Conservation (phyloP, 73 alveolate species). For the Blepharisma stoltei region DNA sequence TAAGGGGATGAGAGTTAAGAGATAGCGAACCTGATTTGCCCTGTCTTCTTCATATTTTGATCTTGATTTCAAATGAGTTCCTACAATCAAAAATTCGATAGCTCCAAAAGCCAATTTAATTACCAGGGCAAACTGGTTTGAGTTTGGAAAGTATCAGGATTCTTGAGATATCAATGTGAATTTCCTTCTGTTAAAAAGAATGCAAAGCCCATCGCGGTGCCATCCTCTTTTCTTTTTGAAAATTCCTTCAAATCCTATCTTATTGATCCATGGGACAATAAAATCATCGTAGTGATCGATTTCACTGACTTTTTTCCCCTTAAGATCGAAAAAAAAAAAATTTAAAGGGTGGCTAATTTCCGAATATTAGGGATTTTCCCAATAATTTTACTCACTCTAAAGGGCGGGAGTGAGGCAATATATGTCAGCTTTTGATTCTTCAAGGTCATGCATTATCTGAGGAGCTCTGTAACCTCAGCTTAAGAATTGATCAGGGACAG, state of each 20-base stretch:
- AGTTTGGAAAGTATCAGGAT: slow-evolving; percentile 2
- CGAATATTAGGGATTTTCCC: too few species aligned
- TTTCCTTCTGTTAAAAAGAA: background rate
- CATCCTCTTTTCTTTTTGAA: slow-evolving; percentile 25
- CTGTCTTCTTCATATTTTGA: background rate
- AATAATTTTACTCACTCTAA: too few species aligned
- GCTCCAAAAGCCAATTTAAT: background rate
- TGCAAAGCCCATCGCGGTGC: slow-evolving; percentile 30
- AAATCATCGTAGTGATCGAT: slow-evolving; percentile 12
- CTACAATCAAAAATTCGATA: background rate
- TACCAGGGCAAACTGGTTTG: slow-evolving; percentile 12
- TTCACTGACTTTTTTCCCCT: too few species aligned
- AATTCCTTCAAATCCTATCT: background rate
- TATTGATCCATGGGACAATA: background rate
- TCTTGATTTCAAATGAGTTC: slow-evolving; percentile 22
- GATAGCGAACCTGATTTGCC: background rate
- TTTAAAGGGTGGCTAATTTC: too few species aligned
- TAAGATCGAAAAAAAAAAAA: too few species aligned
- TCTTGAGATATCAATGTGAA: background rate
- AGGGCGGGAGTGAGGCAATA: too few species aligned
- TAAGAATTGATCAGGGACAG: background rate
- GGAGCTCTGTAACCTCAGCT: background rate
- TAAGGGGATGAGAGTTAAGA: too few species aligned
- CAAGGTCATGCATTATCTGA: background rate
- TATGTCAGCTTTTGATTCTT: background rate